A percentile compares a stretch with the other conserved stretches of the same genome.
phyloP scores from a whole-genome alignment of 75 land plant species.

The Pinus tabuliformis region DNA sequence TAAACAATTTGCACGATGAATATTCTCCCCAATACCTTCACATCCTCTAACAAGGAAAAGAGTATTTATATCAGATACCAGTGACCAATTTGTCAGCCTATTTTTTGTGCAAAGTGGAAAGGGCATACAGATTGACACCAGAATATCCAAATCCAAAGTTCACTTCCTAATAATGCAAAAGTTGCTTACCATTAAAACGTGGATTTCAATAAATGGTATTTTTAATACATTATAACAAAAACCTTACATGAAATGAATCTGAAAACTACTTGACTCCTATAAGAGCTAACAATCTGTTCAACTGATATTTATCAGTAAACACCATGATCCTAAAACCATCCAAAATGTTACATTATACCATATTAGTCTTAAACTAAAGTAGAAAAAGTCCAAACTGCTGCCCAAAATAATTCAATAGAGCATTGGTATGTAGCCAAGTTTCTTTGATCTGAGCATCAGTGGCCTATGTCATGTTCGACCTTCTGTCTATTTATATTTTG shows the following conservation, averaged over 20 bases:
- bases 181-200: not conserved
- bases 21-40: not conserved
- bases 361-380: not conserved
- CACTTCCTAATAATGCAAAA: constrained; percentile 2
- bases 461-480: not conserved
- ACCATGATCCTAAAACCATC: not conserved
- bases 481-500: not conserved
- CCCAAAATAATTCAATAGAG: not conserved
- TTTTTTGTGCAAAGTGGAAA: not conserved
- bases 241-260: not conserved
- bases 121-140: not conserved
- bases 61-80: not conserved
- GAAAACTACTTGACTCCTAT: not conserved
- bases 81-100: not conserved
- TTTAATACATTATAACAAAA: not conserved
- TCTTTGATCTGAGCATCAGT: not conserved
- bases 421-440: not conserved
- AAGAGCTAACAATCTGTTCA: not conserved
- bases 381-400: not conserved
- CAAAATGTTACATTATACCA: not conserved
- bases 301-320: not conserved
- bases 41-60: not conserved
- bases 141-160: not conserved
- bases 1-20: not conserved
- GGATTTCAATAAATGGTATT: not conserved